Percentiles rank a stretch among this genome's conserved stretches.
Evolutionary conservation across 805 yeast species (phyloP).

Genomic region (Clavispora asparagi): DNA sequence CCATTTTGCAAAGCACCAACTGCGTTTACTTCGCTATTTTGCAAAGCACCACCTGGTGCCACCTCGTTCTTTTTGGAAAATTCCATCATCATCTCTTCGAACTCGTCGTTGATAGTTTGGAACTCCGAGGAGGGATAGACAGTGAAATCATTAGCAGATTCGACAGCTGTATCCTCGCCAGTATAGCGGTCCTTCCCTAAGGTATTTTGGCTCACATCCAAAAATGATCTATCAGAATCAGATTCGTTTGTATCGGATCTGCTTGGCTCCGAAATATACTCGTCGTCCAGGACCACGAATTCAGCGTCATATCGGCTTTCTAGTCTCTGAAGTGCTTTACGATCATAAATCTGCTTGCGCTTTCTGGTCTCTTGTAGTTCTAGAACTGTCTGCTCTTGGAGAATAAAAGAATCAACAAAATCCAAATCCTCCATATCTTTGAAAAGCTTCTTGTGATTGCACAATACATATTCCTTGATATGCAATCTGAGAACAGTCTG

Average conservation of each 20-base stretch:
- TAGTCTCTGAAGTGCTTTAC: background rate
- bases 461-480: slow-evolving; percentile 46
- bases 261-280: background rate
- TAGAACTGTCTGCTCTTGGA: background rate
- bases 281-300: background rate
- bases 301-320: background rate
- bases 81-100: background rate
- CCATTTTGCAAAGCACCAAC: no score
- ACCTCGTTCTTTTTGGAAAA: background rate
- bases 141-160: no score
- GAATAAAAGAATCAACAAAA: slow-evolving; percentile 24
- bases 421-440: slow-evolving; percentile 13
- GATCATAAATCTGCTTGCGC: background rate
- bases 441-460: slow-evolving; percentile 27
- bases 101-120: background rate
- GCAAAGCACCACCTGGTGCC: background rate
- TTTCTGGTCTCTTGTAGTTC: background rate
- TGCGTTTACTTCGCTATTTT: no score
- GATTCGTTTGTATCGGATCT: background rate
- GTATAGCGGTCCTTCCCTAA: no score
- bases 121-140: no score
- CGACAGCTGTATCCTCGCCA: no score
- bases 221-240: background rate
- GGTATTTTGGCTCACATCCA: background rate
- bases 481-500: slow-evolving; percentile 41